These are phyloP conservation scores for Coccomyxa sp. DNA, from an alignment of 139 green algal species.

Conservation along the genomic window DNA sequence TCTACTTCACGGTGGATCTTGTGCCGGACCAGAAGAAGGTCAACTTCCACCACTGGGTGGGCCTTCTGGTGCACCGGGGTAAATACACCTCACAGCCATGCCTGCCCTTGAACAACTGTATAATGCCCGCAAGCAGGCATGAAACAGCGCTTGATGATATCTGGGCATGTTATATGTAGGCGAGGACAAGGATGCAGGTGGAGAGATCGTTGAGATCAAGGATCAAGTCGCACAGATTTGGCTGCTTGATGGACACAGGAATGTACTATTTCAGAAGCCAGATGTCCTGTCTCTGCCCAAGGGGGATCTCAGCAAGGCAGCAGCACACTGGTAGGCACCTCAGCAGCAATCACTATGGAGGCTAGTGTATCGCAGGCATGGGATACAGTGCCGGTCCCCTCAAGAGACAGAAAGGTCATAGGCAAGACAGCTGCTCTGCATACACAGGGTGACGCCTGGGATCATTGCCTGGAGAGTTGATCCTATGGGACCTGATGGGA, in stretches of 20 bases:
- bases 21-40: conserved; percentile 17
- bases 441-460: not conserved
- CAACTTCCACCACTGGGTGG: conserved; percentile 20
- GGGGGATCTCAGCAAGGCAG: conserved; percentile 16
- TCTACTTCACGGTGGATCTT: conserved; percentile 2
- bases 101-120: not conserved
- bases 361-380: not conserved
- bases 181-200: conserved; percentile 13
- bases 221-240: conserved; percentile 10
- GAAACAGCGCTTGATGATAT: not conserved
- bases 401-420: not conserved
- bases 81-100: not conserved
- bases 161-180: conserved; percentile 1
- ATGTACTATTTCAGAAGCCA: not conserved
- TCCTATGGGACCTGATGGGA: not conserved
- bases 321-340: conserved; percentile 22
- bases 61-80: conserved; percentile 13
- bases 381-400: not conserved
- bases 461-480: conserved; percentile 2
- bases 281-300: not conserved
- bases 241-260: conserved; percentile 15
- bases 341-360: not conserved
- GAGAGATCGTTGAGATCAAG: conserved; percentile 12
- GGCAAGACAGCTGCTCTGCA: not conserved
- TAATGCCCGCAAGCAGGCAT: not conserved